Evolutionary conservation across 2,329 filamentous ascomycete genomes (phyloP).

Genomic region (Talaromyces amestolkiae): DNA sequence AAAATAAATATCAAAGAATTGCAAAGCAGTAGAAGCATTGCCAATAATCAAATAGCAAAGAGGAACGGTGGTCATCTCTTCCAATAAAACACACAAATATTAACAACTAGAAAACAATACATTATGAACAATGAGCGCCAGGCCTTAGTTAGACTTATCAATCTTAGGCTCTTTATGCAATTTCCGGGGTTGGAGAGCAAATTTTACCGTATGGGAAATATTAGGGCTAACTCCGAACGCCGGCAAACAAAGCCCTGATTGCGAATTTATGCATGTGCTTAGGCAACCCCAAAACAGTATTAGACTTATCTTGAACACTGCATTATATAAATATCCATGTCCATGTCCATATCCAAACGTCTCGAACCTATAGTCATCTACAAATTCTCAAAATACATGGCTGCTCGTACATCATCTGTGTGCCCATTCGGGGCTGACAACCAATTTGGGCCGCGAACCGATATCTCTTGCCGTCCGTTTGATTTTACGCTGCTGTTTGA

Average conservation of each 20-base stretch:
- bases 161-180: not conserved
- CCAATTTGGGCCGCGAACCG: conserved; percentile 10
- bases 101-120: not conserved
- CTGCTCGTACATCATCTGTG: not conserved
- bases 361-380: not conserved
- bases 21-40: not conserved
- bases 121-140: not conserved
- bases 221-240: not conserved
- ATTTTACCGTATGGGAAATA: not conserved
- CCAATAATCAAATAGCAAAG: not conserved
- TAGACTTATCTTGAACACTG: not conserved
- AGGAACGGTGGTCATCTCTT: not conserved
- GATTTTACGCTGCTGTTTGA: conserved; percentile 49
- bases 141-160: no score
- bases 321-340: not conserved
- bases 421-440: conserved; percentile 2
- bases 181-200: not conserved
- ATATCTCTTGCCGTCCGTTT: conserved; percentile 33
- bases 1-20: not conserved
- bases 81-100: no score
- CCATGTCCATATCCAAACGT: not conserved
- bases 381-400: not conserved
- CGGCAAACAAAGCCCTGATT: not conserved
- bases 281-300: not conserved
- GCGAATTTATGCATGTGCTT: not conserved